Conservation (phyloP, 2,329 filamentous ascomycete species). For the Domatiomyces globalis region DNA sequence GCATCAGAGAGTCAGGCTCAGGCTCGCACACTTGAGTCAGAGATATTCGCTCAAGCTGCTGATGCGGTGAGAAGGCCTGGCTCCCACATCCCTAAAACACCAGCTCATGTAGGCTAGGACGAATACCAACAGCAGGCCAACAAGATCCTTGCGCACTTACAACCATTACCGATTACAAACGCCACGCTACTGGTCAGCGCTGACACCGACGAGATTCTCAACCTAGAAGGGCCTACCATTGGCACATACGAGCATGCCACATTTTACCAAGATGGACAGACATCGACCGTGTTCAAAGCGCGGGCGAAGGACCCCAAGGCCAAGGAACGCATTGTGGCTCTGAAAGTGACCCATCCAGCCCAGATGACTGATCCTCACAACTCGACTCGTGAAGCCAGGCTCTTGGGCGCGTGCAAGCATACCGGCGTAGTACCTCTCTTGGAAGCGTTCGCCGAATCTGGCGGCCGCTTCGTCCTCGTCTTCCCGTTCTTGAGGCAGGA, state of each 20-base stretch:
- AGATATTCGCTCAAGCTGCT: constrained; percentile 44
- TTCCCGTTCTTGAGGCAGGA: constrained; percentile 74
- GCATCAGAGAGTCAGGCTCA: constrained; percentile 36
- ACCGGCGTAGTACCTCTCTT: constrained; percentile 50
- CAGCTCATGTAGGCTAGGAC: constrained; percentile 31
- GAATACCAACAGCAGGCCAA: constrained; percentile 37
- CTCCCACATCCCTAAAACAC: neutral
- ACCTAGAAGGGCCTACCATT: constrained; percentile 28
- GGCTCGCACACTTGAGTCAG: constrained; percentile 53
- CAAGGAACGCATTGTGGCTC: constrained; percentile 42
- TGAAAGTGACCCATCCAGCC: constrained; percentile 74
- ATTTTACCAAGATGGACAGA: constrained; percentile 53
- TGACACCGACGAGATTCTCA: constrained; percentile 12
- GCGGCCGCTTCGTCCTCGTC: constrained; percentile 59
- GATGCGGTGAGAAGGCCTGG: constrained; percentile 38
- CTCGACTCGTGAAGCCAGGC: constrained; percentile 61
- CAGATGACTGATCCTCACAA: constrained; percentile 68
- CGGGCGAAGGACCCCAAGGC: constrained; percentile 24
- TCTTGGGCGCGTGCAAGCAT: constrained; percentile 43
- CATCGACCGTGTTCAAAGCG: constrained; percentile 69
- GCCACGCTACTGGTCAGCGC: constrained; percentile 3
- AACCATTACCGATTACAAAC: constrained; percentile 10
- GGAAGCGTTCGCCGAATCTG: constrained; percentile 54
- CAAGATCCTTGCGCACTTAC: constrained; percentile 25
- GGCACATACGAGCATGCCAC: constrained; percentile 44